Evolutionary conservation across 257 asterid genomes (phyloP), one percentile per base, ranked within the genome.

Genomic region (Echites panduratus): DNA sequence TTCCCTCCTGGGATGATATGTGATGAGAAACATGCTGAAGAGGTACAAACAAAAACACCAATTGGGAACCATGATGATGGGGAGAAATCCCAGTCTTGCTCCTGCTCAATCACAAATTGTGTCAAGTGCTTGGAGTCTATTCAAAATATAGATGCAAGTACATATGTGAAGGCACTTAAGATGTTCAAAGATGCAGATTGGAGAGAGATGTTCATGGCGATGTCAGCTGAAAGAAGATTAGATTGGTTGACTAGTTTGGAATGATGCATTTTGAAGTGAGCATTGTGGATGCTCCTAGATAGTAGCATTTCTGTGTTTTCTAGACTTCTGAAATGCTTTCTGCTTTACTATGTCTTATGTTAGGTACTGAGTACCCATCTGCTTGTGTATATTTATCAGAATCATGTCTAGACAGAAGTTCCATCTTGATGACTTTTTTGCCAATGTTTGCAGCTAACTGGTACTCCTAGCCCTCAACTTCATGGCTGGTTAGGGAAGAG

Each of bases 201-300:
- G 77, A 73, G 77, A 63, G 71, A 73, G 54, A 73, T 73, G 77
- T 64, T 73, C 12, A 64, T 65, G 77, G 77, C 77, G 50, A 64
- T 73, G 77, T 65, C 71, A 24, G 71, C 62, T 17, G 61, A 68
- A 68, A 68, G 73, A 49, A 64, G 71, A 64, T 4, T 73, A 35
- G 27, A 47, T 32, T 73, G 77, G 71, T 54, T 65, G 63, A 62
- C 53, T 32, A 63, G 71, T 48, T 73, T 73, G 50, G 45, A 63
- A 8, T 73, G 27, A 27, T 17, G 13, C 41, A 50, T 59, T 56
- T 2, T 20, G 27, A 56, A 17, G 11, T 56, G 22, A 56, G 4
- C 62, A 7, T 24, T 3, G 20, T 11, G 9, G 50, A 45, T 45
- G 50, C 14, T 45, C 50, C 50, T 45, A 45, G 50, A 41, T 41